Evolutionary conservation across 176 grass and related monocot species (phyloP).

Genomic region (Luzula sylvatica): DNA sequence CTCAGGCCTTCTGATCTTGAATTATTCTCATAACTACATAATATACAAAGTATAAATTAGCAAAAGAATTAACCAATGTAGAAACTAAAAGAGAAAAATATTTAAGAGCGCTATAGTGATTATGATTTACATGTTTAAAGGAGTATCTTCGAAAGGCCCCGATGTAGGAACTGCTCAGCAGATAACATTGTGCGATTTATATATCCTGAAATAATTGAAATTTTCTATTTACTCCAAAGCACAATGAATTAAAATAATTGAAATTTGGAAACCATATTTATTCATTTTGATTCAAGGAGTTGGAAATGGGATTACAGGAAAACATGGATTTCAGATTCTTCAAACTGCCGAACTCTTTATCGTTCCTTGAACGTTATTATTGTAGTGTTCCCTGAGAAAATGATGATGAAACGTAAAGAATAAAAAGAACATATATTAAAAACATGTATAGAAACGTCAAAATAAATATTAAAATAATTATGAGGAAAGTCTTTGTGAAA

Average conservation of each 20-base stretch:
- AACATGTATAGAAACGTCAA: too few species aligned
- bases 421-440: too few species aligned
- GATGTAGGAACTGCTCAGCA: constrained; percentile 88
- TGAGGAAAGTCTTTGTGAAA: too few species aligned
- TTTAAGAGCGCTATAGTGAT: too few species aligned
- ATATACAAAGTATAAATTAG: background rate
- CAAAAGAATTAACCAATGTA: background rate
- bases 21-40: constrained; percentile 83
- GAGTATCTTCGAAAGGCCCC: constrained; percentile 81
- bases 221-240: too few species aligned
- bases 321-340: constrained; percentile 75
- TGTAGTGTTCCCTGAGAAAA: constrained; percentile 81
- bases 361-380: constrained; percentile 77
- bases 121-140: constrained; percentile 97
- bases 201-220: too few species aligned
- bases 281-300: background rate
- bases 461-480: too few species aligned
- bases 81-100: background rate
- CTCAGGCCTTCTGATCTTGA: constrained; percentile 80
- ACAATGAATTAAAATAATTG: constrained; percentile 22
- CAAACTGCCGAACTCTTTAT: constrained; percentile 65
- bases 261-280: constrained; percentile 1
- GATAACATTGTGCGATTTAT: constrained; percentile 80
- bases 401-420: too few species aligned
- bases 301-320: constrained; percentile 72